These are phyloP conservation scores for Annulohypoxylon stygium DNA, from an alignment of 495 filamentous ascomycete genomes.

Conservation along the genomic window DNA sequence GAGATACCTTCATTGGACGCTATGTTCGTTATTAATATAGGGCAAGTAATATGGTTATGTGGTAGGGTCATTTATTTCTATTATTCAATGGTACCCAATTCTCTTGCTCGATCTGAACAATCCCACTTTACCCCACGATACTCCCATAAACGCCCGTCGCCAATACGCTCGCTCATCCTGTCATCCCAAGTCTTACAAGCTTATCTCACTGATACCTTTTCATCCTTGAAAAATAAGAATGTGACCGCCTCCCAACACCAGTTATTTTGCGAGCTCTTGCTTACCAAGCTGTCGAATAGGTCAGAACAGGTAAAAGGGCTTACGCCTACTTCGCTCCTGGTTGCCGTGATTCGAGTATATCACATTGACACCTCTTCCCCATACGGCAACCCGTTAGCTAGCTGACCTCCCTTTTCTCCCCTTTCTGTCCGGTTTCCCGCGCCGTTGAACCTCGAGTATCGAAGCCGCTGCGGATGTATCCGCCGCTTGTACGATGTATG, in stretches of 20 bases:
- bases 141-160: background rate
- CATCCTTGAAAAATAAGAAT: slow-evolving; percentile 17
- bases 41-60: slow-evolving; percentile 20
- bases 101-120: slow-evolving; percentile 30
- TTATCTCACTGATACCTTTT: slow-evolving; percentile 36
- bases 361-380: slow-evolving; percentile 14
- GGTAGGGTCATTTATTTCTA: slow-evolving; percentile 15
- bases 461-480: slow-evolving; percentile 23
- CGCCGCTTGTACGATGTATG: slow-evolving; percentile 6
- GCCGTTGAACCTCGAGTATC: slow-evolving; percentile 2
- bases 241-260: background rate
- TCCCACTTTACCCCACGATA: slow-evolving; percentile 48
- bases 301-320: slow-evolving; percentile 23
- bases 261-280: slow-evolving; percentile 21
- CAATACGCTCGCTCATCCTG: background rate
- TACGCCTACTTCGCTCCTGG: slow-evolving; percentile 35
- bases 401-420: slow-evolving; percentile 19
- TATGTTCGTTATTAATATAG: slow-evolving; percentile 5
- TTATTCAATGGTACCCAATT: slow-evolving; percentile 25
- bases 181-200: slow-evolving; percentile 35
- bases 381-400: slow-evolving; percentile 33
- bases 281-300: slow-evolving; percentile 16
- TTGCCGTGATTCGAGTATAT: slow-evolving; percentile 28
- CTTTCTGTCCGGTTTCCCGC: background rate
- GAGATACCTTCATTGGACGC: slow-evolving; percentile 1